Base-by-base conservation (phyloP, 495 filamentous ascomycete genomes). In the Podospora pseudocomata region DNA sequence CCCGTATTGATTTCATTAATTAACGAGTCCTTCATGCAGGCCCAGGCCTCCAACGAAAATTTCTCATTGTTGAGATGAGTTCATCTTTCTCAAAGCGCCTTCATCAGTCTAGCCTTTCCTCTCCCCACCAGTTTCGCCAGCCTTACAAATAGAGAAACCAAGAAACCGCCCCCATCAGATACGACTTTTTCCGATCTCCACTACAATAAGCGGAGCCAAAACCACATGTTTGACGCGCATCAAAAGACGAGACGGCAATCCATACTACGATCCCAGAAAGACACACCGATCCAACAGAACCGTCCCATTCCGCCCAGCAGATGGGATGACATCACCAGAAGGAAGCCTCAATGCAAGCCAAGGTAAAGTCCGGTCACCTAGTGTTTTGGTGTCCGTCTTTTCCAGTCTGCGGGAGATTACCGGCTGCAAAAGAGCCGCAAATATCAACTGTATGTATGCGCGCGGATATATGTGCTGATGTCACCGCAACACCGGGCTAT, bases 181-280 rank as follows among this genome's bases (percentile, higher is more conserved):
- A 63, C 61, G 61, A 63, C 30, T 63, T 63, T 63, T 39, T 18
- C 61, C 61, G 61, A 63, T 19, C 61, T 63, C 61, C 61, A 63
- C 61, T 39, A 49, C 15, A 13, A 18, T 49, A 49, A n/a, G 39
- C 39, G 39, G 39, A 49, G 39, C 39, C 39, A 11, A 11, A 49
- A 49, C 39, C 39, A 2, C 39, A 32, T 32, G 30, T 32, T 32
- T 32, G 30, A 32, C 30, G 30, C 39, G 13, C 39, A 49, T 49
- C 39, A 49, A 49, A n/a, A 49, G 39, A 49, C 39, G 15, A 49
- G 39, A 49, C 39, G 39, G 2, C 39, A 49, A 1, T 32, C 30
- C 9, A 49, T 16, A 49, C 39, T 13, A 49, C 39, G 39, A 49
- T 49, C 39, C 15, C 39, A 49, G 2, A 49, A 49, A 49, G 39